Percentiles rank a stretch among this genome's conserved stretches.
These are phyloP conservation scores for Lotus japonicus DNA, from an alignment of 306 rosid genomes.

Conservation along the genomic window DNA sequence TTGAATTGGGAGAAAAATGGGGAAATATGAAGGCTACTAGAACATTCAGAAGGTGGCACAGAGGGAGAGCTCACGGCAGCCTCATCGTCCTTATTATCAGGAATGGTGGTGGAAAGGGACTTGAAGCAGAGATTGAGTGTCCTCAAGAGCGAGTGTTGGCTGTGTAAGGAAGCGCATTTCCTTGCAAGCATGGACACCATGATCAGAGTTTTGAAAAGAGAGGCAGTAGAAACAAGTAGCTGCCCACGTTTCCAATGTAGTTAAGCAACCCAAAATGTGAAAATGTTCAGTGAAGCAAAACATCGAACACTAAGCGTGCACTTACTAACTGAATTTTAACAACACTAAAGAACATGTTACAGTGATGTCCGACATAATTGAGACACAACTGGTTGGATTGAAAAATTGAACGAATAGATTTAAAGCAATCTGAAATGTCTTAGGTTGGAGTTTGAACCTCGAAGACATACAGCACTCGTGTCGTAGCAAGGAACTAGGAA, in stretches of 20 bases:
- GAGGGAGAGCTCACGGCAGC: constrained; percentile 8
- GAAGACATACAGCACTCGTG: no score
- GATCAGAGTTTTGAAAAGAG: neutral
- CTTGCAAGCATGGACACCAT: constrained; percentile 27
- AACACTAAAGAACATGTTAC: no score
- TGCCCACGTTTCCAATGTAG: neutral
- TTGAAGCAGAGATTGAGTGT: constrained; percentile 28
- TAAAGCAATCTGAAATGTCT: no score
- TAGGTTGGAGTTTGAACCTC: no score
- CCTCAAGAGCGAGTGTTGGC: constrained; percentile 17
- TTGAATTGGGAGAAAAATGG: constrained; percentile 39
- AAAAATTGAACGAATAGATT: no score
- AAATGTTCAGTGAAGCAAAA: constrained; percentile 21
- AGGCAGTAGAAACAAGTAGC: neutral
- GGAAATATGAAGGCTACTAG: constrained; percentile 39
- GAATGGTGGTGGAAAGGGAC: constrained; percentile 13
- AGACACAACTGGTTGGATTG: no score
- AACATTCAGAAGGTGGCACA: constrained; percentile 17
- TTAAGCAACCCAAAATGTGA: no score
- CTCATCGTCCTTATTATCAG: constrained; percentile 18
- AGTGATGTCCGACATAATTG: no score
- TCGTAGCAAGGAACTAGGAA: no score
- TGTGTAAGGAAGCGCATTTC: constrained; percentile 24
- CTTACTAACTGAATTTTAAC: neutral
- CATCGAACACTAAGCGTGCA: constrained; percentile 30